Evolutionary conservation across 768 basidiomycete species (phyloP), one percentile per base, ranked within the genome.

Genomic region (Tricholoma bakamatsutake): DNA sequence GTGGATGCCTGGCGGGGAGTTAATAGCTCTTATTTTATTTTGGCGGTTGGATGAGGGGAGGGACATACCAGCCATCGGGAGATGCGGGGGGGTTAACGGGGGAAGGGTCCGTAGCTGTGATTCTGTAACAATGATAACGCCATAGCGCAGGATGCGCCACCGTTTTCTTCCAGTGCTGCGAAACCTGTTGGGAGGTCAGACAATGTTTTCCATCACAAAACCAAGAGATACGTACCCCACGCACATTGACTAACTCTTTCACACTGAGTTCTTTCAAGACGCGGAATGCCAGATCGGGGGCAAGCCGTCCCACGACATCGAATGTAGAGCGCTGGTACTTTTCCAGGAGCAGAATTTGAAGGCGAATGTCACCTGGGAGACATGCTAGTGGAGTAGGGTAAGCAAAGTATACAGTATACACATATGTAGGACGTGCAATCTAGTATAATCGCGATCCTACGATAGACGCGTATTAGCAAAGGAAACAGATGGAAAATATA

Each of bases 311-410:
- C 30, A 95, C 73, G 48, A 96, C 77, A 64, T 96, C 93, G 62
- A 90, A 90, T 5, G 90, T 88, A 11, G 88, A 88, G 61, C 79
- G 83, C 34, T 81, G 80, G 61, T 96, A 94, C 68, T 92, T 91
- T 68, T 93, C 83, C 15, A 96, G 80, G 2, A 91, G 81, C 1
- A 88, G 77, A 43, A 95, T 91, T 67, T 93, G 93, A 5, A 90
- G 76, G 10, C 81, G 82, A 31, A 94, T 89, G 62, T 94, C 93
- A 31, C 90, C 90, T 0, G 93, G 92, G 59, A 90, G 76, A 69
- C 87, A 83, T 10, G 87, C 88, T 88, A 24, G 21, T 24, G 21
- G 21, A 24, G 21, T 24, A 3, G 21, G 21, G 21, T 24, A 24
- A 24, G 21, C 21, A 24, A 24, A 24, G 21, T 24, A 24, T 24